These are phyloP conservation scores for Sonneratia alba DNA, from an alignment of 345 rosid genomes.

Conservation along the genomic window DNA sequence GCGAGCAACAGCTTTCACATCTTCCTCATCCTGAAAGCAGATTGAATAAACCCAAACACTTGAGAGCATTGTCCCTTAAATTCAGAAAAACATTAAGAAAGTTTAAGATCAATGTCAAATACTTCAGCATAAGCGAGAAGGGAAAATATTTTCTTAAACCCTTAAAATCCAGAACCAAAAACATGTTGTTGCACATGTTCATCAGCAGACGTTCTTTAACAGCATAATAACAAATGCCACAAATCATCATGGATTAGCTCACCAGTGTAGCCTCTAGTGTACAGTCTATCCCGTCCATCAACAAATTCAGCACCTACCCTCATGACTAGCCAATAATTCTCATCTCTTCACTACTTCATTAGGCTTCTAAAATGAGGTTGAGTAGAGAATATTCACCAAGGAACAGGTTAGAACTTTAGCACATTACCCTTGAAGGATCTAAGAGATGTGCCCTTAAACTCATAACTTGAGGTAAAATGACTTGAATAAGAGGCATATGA, in stretches of 20 bases:
- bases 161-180: neutral
- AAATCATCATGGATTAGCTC: neutral
- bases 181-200: neutral
- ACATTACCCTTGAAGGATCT: constrained; percentile 78
- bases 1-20: constrained; percentile 92
- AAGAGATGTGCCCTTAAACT: constrained; percentile 62
- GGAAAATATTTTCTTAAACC: neutral
- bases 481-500: constrained; percentile 87
- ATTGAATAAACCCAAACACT: neutral
- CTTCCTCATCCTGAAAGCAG: constrained; percentile 84
- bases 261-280: neutral
- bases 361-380: neutral
- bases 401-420: constrained; percentile 5
- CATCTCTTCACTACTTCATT: neutral
- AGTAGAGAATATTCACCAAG: neutral
- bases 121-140: neutral
- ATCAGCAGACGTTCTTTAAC: neutral
- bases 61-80: constrained; percentile 1
- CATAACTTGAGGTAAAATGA: constrained; percentile 86
- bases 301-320: neutral
- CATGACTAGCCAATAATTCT: neutral
- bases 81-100: neutral
- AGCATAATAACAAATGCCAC: neutral
- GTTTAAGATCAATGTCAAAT: neutral
- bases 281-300: neutral